These are phyloP conservation scores for Fusarium heterosporum DNA, from an alignment of 2,329 filamentous ascomycete genomes.

Conservation along the genomic window DNA sequence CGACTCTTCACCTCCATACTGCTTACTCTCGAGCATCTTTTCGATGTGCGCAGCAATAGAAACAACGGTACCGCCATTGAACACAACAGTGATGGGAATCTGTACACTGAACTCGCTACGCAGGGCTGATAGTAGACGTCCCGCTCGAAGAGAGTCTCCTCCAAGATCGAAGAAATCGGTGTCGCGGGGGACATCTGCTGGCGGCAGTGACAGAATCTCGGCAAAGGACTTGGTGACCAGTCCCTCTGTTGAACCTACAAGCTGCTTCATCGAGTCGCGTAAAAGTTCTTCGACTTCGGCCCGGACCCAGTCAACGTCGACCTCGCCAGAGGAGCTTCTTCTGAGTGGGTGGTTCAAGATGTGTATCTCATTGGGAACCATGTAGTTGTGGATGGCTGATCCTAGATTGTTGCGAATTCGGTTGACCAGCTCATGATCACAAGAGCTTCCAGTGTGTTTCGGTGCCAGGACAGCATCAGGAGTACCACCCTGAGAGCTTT, in stretches of 20 bases:
- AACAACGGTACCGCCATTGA: neutral
- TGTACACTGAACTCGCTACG: constrained; percentile 1
- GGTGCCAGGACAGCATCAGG: neutral
- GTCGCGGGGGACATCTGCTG: neutral
- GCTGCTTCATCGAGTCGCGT: neutral
- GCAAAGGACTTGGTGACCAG: constrained; percentile 6
- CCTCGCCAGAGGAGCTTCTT: fast-evolving
- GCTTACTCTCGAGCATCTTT: neutral
- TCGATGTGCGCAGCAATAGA: neutral
- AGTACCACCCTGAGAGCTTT: neutral
- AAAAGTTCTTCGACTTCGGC: neutral
- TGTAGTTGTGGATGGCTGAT: neutral
- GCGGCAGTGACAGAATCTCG: neutral
- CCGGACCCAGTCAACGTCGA: neutral
- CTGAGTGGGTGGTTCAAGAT: neutral
- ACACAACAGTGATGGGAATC: constrained; percentile 6
- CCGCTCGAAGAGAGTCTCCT: constrained; percentile 1
- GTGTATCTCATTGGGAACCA: neutral
- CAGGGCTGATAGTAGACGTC: neutral
- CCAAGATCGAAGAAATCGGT: constrained; percentile 5
- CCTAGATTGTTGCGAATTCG: neutral
- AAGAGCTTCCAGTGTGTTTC: fast-evolving
- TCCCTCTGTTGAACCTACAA: neutral
- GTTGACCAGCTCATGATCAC: fast-evolving
- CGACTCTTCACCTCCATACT: fast-evolving